Evolutionary conservation across 805 yeast species (phyloP).

Genomic region (Saturnispora galanensis): DNA sequence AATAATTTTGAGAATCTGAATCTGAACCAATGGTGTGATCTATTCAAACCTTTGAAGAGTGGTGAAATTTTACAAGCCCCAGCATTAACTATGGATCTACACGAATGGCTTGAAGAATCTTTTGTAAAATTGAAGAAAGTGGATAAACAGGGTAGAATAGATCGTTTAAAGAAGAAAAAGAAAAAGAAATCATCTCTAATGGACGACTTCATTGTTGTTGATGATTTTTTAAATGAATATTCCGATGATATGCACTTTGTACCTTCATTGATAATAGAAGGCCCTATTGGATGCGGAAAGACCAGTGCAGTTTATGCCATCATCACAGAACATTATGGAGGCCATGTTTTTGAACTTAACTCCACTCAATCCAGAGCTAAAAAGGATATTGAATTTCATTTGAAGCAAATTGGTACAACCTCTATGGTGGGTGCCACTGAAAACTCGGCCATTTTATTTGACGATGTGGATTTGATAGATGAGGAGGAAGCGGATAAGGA

Average conservation of each 20-base stretch:
- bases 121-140: slow-evolving; percentile 26
- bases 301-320: slow-evolving; percentile 63
- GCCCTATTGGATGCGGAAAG: slow-evolving; percentile 71
- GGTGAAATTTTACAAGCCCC: slow-evolving; percentile 28
- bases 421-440: slow-evolving; percentile 51
- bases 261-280: slow-evolving; percentile 58
- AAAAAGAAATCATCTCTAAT: slow-evolving; percentile 11
- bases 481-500: slow-evolving; percentile 57
- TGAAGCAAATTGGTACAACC: slow-evolving; percentile 77
- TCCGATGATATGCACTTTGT: slow-evolving; percentile 27
- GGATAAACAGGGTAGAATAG: slow-evolving; percentile 21
- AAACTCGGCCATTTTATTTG: slow-evolving; percentile 65
- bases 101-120: slow-evolving; percentile 33
- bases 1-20: slow-evolving; percentile 2
- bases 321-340: slow-evolving; percentile 44
- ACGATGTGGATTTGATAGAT: slow-evolving; percentile 77
- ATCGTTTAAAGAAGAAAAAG: slow-evolving; percentile 14
- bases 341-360: slow-evolving; percentile 76
- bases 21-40: slow-evolving; percentile 31
- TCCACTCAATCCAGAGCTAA: slow-evolving; percentile 64
- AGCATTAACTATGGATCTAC: slow-evolving; percentile 19
- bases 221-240: slow-evolving; percentile 27
- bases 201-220: slow-evolving; percentile 35
- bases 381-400: slow-evolving; percentile 52
- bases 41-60: slow-evolving; percentile 32